These are phyloP conservation scores for Microbotryum lychnidis-dioicae DNA, from an alignment of 1,284 basidiomycete species.

Conservation along the genomic window DNA sequence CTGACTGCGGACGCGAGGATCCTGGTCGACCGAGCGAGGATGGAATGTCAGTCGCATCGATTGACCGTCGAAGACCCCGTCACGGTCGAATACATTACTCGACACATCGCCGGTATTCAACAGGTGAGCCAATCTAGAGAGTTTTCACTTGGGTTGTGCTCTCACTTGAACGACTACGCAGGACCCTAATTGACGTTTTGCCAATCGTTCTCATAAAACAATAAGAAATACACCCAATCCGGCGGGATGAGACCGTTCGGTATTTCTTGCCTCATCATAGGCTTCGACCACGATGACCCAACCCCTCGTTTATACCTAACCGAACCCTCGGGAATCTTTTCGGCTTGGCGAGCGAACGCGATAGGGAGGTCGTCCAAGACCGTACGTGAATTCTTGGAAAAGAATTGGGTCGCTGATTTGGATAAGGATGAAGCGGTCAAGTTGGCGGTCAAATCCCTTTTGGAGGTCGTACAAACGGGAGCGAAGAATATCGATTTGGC, in stretches of 20 bases:
- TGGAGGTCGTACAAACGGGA: constrained; percentile 98
- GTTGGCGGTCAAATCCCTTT: constrained; percentile 85
- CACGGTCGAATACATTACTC: constrained; percentile 95
- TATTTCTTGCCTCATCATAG: constrained; percentile 92
- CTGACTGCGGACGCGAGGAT: constrained; percentile 96
- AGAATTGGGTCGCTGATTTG: constrained; percentile 92
- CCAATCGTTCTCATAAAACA: too few relatives aligned
- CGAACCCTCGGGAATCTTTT: constrained; percentile 95
- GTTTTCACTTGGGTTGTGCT: too few relatives aligned
- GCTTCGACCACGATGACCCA: constrained; percentile 89
- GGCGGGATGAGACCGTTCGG: constrained; percentile 98
- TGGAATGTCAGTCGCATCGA: constrained; percentile 96
- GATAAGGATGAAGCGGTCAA: constrained; percentile 84
- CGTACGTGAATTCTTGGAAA: constrained; percentile 96
- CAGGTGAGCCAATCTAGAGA: constrained; percentile 52
- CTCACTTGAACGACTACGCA: constrained; percentile 36
- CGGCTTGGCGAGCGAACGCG: constrained; percentile 96
- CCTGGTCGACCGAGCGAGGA: constrained; percentile 92
- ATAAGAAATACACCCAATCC: constrained; percentile 76
- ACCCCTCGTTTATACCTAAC: constrained; percentile 89
- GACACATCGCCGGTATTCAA: constrained; percentile 94
- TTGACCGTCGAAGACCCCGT: constrained; percentile 97
- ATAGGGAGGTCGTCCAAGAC: constrained; percentile 98
- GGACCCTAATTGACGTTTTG: too few relatives aligned
- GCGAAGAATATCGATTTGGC: constrained; percentile 99